Evolutionary conservation across 2,329 filamentous ascomycete species (phyloP).

Genomic region (Dactylellina cionopaga): DNA sequence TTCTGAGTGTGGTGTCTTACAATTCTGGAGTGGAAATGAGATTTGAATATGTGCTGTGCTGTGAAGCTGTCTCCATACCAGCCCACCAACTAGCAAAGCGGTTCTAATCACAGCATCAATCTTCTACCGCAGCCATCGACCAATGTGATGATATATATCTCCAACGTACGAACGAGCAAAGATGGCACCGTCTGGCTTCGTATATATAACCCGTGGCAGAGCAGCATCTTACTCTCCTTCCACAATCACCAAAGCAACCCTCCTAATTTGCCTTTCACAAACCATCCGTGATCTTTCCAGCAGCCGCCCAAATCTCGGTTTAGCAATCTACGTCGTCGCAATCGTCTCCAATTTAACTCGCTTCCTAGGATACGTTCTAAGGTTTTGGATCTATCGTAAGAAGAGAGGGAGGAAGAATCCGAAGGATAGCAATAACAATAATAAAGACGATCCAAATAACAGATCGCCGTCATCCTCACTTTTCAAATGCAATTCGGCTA

Average conservation of each 20-base stretch:
- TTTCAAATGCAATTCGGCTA: constrained; percentile 9
- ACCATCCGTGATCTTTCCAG: constrained; percentile 1
- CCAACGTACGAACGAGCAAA: background rate
- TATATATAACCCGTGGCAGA: constrained; percentile 14
- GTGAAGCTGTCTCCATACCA: constrained; percentile 15
- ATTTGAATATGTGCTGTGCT: background rate
- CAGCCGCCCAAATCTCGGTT: constrained; percentile 1
- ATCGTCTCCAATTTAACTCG: constrained; percentile 17
- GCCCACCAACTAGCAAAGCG: constrained; percentile 12
- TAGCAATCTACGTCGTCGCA: constrained; percentile 3
- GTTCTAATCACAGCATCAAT: constrained; percentile 7
- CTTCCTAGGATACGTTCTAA: background rate
- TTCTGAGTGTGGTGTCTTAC: background rate
- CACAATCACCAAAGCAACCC: constrained; percentile 2
- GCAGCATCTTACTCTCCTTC: background rate
- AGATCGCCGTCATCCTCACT: background rate
- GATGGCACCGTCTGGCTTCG: background rate
- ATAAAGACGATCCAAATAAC: background rate
- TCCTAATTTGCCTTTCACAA: constrained; percentile 18
- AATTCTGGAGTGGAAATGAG: no score
- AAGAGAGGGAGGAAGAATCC: background rate
- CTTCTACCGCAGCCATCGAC: background rate
- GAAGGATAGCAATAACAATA: constrained; percentile 2
- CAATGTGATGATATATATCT: no score
- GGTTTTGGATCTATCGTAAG: background rate